A percentile compares a stretch with the other conserved stretches of the same genome.
These are phyloP conservation scores for Lophiotrema nucula DNA, from an alignment of 495 filamentous ascomycete genomes.

Conservation along the genomic window DNA sequence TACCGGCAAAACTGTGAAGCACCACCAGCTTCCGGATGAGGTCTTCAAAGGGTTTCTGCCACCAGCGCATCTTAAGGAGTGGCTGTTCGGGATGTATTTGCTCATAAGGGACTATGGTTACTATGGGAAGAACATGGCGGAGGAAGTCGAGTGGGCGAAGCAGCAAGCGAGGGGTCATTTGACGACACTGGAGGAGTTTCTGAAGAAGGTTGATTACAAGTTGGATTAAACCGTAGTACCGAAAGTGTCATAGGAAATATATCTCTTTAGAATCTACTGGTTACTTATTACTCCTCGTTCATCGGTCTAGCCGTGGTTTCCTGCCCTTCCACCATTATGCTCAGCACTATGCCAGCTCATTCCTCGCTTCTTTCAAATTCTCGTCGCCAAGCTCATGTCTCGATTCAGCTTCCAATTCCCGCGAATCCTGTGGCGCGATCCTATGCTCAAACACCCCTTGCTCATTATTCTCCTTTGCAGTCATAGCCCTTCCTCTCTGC, in stretches of 20 bases:
- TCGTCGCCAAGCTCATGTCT: too few species aligned
- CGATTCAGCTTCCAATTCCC: too few species aligned
- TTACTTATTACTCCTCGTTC: too few species aligned
- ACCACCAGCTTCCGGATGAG: conserved; percentile 47
- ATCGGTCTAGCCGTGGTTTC: too few species aligned
- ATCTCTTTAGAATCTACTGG: too few species aligned
- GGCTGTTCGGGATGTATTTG: conserved; percentile 55
- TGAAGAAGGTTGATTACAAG: conserved; percentile 8
- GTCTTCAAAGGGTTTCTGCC: conserved; percentile 50
- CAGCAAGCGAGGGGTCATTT: conserved; percentile 7
- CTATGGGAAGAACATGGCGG: conserved; percentile 18
- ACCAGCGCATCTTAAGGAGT: conserved; percentile 43
- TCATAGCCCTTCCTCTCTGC: too few species aligned
- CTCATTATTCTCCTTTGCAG: too few species aligned
- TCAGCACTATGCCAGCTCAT: too few species aligned
- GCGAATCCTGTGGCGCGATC: too few species aligned
- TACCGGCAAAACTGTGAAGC: conserved; percentile 39
- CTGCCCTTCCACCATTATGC: too few species aligned
- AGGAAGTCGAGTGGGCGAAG: conserved; percentile 12
- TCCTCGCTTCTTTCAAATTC: too few species aligned
- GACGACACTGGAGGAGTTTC: conserved; percentile 16
- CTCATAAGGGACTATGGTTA: conserved; percentile 32
- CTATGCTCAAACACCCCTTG: too few species aligned
- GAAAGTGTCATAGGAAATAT: background rate
- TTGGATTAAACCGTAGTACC: background rate